A percentile compares a stretch with the other conserved stretches of the same genome.
These are phyloP conservation scores for Fraxinus greggii DNA, from an alignment of 305 asterid species.

Conservation along the genomic window DNA sequence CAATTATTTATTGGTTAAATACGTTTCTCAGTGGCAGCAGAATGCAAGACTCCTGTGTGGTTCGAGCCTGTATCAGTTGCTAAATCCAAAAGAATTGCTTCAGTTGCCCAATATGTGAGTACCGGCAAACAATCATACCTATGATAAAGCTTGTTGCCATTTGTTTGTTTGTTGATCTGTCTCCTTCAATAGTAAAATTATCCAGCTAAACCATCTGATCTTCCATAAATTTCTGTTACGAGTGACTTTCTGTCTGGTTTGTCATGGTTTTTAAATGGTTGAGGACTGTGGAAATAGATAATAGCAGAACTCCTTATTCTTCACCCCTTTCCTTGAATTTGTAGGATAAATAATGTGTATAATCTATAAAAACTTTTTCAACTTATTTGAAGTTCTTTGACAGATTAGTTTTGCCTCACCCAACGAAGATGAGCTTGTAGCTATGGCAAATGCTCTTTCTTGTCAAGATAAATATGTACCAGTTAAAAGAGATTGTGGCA, in stretches of 20 bases:
- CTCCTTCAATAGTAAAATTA: not conserved
- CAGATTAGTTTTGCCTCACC: slow-evolving; percentile 84
- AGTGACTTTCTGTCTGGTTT: not conserved
- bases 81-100: slow-evolving; percentile 76
- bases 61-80: slow-evolving; percentile 93
- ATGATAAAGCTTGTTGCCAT: not conserved
- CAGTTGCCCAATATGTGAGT: slow-evolving; percentile 71
- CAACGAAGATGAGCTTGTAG: slow-evolving; percentile 83
- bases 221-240: not conserved
- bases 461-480: slow-evolving; percentile 42
- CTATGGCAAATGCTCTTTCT: slow-evolving; percentile 85
- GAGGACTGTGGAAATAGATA: not conserved
- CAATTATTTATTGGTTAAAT: slow-evolving; percentile 22
- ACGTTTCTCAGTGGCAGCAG: slow-evolving; percentile 67
- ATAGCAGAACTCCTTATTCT: not conserved
- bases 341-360: not conserved
- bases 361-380: not conserved
- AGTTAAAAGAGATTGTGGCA: slow-evolving; percentile 32
- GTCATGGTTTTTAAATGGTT: not conserved
- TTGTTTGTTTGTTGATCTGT: not conserved
- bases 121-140: not conserved
- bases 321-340: not conserved
- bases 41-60: slow-evolving; percentile 67
- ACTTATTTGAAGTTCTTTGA: slow-evolving; percentile 18
- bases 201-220: not conserved